These are phyloP conservation scores for Plicaturopsis crispa DNA, from an alignment of 768 basidiomycete species.

Conservation along the genomic window DNA sequence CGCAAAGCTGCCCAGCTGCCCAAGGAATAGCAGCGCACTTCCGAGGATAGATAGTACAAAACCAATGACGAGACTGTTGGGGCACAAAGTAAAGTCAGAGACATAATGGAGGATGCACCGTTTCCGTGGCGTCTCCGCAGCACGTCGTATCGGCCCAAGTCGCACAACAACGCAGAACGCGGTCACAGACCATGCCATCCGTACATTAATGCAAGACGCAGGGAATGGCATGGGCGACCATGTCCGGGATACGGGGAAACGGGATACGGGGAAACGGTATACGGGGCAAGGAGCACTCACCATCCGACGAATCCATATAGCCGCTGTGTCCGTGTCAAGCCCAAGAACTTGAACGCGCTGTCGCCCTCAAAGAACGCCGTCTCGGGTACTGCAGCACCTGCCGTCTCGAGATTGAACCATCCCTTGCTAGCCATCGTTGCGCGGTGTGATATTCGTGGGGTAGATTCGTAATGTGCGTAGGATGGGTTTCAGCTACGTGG, in stretches of 20 bases:
- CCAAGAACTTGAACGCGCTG: constrained; percentile 77
- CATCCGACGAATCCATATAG: constrained; percentile 84
- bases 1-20: constrained; percentile 61
- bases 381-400: constrained; percentile 56
- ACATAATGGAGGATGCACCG: no score
- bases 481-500: no score
- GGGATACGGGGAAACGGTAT: neutral
- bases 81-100: no score
- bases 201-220: no score
- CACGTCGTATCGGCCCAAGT: no score
- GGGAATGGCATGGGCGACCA: no score
- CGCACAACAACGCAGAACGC: no score
- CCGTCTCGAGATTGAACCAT: constrained; percentile 82
- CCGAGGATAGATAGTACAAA: constrained; percentile 79
- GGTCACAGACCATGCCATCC: no score
- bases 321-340: constrained; percentile 70
- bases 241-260: no score
- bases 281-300: constrained; percentile 31
- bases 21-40: constrained; percentile 68
- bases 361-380: constrained; percentile 84
- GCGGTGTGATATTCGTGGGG: no score
- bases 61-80: constrained; percentile 64
- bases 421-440: constrained; percentile 54
- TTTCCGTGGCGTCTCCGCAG: no score
- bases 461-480: neutral